Base-by-base conservation (phyloP, 805 yeast genomes). In the Kurtzmaniella fragi region DNA sequence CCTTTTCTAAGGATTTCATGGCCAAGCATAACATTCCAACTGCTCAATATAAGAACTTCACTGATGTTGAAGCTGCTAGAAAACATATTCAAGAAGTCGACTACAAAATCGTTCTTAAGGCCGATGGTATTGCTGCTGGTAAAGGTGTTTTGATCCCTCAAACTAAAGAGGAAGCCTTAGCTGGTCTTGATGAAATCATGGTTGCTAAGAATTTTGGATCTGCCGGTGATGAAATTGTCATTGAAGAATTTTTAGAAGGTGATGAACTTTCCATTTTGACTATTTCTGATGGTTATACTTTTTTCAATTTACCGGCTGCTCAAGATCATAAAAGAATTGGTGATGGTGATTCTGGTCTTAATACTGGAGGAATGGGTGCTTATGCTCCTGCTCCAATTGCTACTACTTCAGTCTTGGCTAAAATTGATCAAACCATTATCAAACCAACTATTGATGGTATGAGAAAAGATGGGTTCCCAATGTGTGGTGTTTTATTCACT, bases 321-420 rank as follows among this genome's bases (percentile, higher is more conserved):
- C 99, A 93, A 68, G 99, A 93, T 60, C 99, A 93, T 68, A 93
- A 93, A 70, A 82, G 99, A 62, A 76, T 84, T 50, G 95, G 95
- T 40, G 87, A 95, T 54, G 90, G 90, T 44, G 99, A 93, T 61
- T 70, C 80, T 30, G 99, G 99, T 17, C 74, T 91, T 46, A 93
- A 93, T 68, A 93, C 99, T 29, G 99, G 99, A 50, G 99, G 99
- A 47, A 93, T 93, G 99, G 99, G 99, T 47, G 95, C 98, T 6
- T 93, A 93, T 57, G 93, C 98, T 6, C 99, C 99, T 26, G 95
- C 98, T 9, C 99, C 99, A 41, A 73, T 88, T 46, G 98, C 95
- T 14, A 87, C 97, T 14, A 80, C 87, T 2, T 71, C 75, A 17
- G 59, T 93, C 28, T 62, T 90, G 53, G 67, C 73, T 44, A 71